Evolutionary conservation across 169 alveolate genomes (phyloP).

Genomic region (Babesia caballi): DNA sequence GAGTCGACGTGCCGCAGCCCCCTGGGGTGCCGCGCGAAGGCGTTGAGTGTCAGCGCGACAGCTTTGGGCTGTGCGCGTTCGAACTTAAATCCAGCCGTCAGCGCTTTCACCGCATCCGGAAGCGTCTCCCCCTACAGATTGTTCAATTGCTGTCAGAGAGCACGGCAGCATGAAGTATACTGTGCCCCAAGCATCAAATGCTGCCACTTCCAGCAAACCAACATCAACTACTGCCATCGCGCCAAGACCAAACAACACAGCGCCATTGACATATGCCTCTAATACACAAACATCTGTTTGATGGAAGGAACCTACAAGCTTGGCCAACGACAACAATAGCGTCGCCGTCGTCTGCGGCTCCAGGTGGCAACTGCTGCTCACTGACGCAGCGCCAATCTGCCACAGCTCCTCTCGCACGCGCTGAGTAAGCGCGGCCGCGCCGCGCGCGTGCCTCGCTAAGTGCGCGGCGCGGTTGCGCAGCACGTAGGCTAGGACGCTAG

Average conservation of each 20-base stretch:
- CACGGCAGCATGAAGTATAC: no score
- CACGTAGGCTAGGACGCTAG: slow-evolving; percentile 47
- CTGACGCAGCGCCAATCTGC: slow-evolving; percentile 10
- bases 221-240: no score
- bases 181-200: no score
- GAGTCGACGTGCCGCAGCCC: background rate
- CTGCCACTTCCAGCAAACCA: no score
- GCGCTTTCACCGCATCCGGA: background rate
- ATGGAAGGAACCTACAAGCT: slow-evolving; percentile 38
- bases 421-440: background rate
- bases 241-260: no score
- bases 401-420: slow-evolving; percentile 10
- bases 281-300: no score
- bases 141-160: no score
- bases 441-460: slow-evolving; percentile 24
- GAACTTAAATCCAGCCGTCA: slow-evolving; percentile 23
- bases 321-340: slow-evolving; percentile 40
- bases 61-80: slow-evolving; percentile 37
- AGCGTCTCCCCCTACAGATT: background rate
- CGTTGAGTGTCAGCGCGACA: slow-evolving; percentile 29
- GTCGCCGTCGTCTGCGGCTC: slow-evolving; percentile 54
- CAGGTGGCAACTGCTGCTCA: slow-evolving; percentile 26
- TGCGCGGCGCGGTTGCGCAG: slow-evolving; percentile 42
- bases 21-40: slow-evolving; percentile 25
- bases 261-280: no score